These are phyloP conservation scores for Colletotrichum spinosum DNA, from an alignment of 2,329 filamentous ascomycete species.

Conservation along the genomic window DNA sequence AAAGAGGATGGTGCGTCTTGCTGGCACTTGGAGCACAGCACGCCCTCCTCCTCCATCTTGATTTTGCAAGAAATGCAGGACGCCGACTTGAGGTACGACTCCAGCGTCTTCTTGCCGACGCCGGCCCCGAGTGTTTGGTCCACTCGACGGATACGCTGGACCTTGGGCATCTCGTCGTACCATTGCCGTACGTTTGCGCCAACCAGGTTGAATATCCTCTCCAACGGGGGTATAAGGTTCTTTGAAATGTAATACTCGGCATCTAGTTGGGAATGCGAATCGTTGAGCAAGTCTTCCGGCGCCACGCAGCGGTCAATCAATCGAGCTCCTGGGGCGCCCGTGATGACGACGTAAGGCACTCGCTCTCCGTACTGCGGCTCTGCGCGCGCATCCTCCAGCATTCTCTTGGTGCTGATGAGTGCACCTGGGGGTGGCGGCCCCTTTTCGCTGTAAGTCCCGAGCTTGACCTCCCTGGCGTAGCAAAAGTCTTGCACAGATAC, in stretches of 20 bases:
- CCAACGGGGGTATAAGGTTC: slow-evolving; percentile 93
- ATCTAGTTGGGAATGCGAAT: slow-evolving; percentile 84
- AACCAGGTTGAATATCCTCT: slow-evolving; percentile 96
- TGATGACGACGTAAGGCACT: slow-evolving; percentile 92
- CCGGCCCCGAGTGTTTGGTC: slow-evolving; percentile 50
- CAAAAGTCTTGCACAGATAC: slow-evolving; percentile 96
- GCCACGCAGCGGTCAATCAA: slow-evolving; percentile 91
- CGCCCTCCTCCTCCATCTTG: slow-evolving; percentile 55
- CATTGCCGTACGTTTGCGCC: slow-evolving; percentile 90
- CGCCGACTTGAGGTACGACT: slow-evolving; percentile 88
- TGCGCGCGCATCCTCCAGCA: slow-evolving; percentile 86
- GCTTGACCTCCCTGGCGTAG: slow-evolving; percentile 90
- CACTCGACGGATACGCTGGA: slow-evolving; percentile 79
- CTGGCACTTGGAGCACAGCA: slow-evolving; percentile 70
- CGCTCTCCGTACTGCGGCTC: slow-evolving; percentile 97
- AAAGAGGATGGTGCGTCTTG: slow-evolving; percentile 69
- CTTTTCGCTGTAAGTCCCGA: slow-evolving; percentile 88
- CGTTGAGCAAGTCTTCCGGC: slow-evolving; percentile 83
- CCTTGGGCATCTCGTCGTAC: slow-evolving; percentile 97
- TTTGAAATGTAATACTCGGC: slow-evolving; percentile 97
- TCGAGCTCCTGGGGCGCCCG: slow-evolving; percentile 85
- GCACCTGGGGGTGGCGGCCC: slow-evolving; percentile 87
- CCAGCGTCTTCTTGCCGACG: slow-evolving; percentile 72
- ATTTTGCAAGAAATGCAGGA: slow-evolving; percentile 81
- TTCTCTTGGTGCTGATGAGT: slow-evolving; percentile 85